Percentiles rank a stretch among this genome's conserved stretches.
Evolutionary conservation across 1,284 basidiomycete species (phyloP).

Genomic region (Porogramme epimiltina): DNA sequence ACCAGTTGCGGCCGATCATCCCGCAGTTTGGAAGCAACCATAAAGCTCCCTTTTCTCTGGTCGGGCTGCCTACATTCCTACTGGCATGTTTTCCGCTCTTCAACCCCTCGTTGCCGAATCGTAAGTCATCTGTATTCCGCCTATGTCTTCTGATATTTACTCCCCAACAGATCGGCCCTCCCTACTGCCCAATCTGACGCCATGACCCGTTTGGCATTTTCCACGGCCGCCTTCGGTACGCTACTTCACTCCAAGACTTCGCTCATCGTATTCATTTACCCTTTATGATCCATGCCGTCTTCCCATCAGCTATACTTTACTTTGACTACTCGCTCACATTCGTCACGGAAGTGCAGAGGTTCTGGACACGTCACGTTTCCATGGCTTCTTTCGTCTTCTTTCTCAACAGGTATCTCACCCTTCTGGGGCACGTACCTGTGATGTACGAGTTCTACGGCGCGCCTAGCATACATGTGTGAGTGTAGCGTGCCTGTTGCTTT

Average conservation of each 20-base stretch:
- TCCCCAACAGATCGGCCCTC: too few species aligned
- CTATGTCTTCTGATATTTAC: too few species aligned
- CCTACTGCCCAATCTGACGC: not conserved
- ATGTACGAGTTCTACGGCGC: constrained; percentile 5
- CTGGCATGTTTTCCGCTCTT: too few species aligned
- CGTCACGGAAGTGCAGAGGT: constrained; percentile 25
- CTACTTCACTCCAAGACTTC: not conserved
- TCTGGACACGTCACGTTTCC: not conserved
- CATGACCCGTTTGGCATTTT: not conserved
- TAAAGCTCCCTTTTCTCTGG: too few species aligned
- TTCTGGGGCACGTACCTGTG: constrained; percentile 5
- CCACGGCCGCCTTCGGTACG: not conserved
- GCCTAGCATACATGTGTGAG: not conserved
- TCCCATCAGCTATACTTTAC: not conserved
- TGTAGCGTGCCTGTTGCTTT: not conserved
- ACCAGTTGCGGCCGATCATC: too few species aligned
- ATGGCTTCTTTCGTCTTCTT: constrained; percentile 9
- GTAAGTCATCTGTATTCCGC: too few species aligned
- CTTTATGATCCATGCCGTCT: not conserved
- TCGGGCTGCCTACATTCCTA: too few species aligned
- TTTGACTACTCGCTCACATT: constrained; percentile 26
- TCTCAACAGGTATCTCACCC: constrained; percentile 6
- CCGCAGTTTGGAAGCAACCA: too few species aligned
- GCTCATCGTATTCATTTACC: too few species aligned
- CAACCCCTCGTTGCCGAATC: too few species aligned